Base-by-base conservation (phyloP, 371 early-diverging fungal genomes). In the Globomyces sp. region DNA sequence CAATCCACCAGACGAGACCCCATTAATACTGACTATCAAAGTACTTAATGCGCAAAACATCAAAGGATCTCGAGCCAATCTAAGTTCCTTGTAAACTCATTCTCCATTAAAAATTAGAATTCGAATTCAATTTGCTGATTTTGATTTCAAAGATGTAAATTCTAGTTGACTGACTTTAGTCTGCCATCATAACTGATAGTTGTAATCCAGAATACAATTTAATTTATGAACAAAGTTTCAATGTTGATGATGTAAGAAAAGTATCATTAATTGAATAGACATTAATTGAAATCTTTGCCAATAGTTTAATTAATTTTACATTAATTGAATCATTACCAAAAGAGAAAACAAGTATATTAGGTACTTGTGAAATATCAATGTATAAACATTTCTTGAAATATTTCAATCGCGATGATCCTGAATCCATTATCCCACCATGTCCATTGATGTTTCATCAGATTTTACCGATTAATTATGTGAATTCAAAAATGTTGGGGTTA, bases 271-370 rank as follows among this genome's bases (percentile, higher is more conserved):
- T 3, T 39, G 9, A 10, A 1, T 68, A 82, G 81, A 69, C 60
- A 39, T 68, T 84, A 13, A 68, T 84, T 37, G 84, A 84, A 57
- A 79, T 72, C 4, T 70, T 84, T 55, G 73, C 75, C 46, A 84
- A 81, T 75, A 75, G 78, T 52, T 70, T 64, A 9, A 55, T 81
- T 1, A 53, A 57, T n/a, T 58, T 84, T 5, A 76, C 80, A 1
- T 57, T 84, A 42, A 71, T 80, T 36, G 84, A 84, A 55, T 77
- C 79, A 0, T 75, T 84, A 2, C 84, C 84, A 5, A 84, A 84
- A 66, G 84, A 84, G 53, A 84, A 82, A 60, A 80, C 80, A 3
- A 76, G 79, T 44, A 49, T 80, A 0, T 66, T 84, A 8, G 84
- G 81, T 36, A 73, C 74, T 1, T 65, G 71, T 8, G 78, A 81